Evolutionary conservation across 2,329 filamentous ascomycete genomes (phyloP), one percentile per base, ranked within the genome.

Genomic region (Ophiostoma ips): DNA sequence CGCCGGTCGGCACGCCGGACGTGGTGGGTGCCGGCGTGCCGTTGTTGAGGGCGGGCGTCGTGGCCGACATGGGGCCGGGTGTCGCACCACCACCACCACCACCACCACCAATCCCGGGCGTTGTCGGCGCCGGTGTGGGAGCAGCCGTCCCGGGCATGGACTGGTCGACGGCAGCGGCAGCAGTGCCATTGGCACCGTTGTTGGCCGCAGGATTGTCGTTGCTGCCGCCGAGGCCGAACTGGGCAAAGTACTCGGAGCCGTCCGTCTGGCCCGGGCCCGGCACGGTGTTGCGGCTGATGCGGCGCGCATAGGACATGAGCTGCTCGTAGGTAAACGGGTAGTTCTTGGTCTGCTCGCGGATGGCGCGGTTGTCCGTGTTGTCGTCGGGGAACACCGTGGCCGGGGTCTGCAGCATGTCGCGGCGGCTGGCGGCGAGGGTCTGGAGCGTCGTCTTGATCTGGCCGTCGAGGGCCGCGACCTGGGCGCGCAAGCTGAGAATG

Each of bases 241-340:
- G 16, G 2, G 43, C 50, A 50, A 52, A 57, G 30, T 54, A 50
- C 16, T 62, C 58, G 18, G 66, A 50, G 19, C 65, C 62, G 55
- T 72, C 71, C 12, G 69, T 63, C 46, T 70, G 68, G 44, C 68
- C 68, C 0, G 77, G 77, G 0, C 81, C 81, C 0, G 87, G 85
- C 12, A 87, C 73, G 1, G 87, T 90, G 56, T 82, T 87, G 62
- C 81, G 84, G 63, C 81, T 84, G 60, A 94, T 92, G 55, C 82
- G 80, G 40, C 83, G 82, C 19, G 86, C 87, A 62, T 87, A 92
- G 54, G 71, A 74, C 19, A 94, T 78, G 0, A 94, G 76, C 57
- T 89, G 82, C 41, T 79, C 73, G 60, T 87, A 86, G 3, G 75
- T 75, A 46, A 92, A 75, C 10, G 71, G 65, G 56, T 75, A 71